Percentiles rank a stretch among this genome's conserved stretches.
Conservation (phyloP, 176 grass and related monocot genomes). For the Otatea glauca region DNA sequence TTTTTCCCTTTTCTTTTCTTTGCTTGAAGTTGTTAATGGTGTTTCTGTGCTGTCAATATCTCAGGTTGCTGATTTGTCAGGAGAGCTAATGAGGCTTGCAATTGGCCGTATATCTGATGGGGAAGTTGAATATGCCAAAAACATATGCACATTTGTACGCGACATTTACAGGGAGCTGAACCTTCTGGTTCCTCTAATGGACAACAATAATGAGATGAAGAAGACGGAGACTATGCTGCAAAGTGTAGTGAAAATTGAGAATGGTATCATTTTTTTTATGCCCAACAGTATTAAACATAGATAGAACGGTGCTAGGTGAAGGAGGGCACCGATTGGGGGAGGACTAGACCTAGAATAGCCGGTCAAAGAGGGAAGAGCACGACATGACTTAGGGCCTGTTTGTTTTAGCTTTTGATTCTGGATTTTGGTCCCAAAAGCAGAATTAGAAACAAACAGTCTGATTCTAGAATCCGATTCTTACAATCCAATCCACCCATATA, state of each 20-base stretch:
- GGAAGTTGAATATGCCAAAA: conserved; percentile 94
- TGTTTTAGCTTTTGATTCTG: no score
- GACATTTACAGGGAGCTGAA: conserved; percentile 92
- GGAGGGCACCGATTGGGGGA: background rate
- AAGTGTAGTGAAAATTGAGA: conserved; percentile 97
- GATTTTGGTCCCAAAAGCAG: no score
- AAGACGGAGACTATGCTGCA: conserved; percentile 99
- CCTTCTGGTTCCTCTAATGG: conserved; percentile 90
- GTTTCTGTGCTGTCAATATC: conserved; percentile 44
- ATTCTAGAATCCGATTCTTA: no score
- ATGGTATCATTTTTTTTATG: conserved; percentile 68
- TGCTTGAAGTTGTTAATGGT: conserved; percentile 24
- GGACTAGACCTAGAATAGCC: background rate
- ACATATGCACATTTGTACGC: conserved; percentile 83
- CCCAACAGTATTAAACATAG: conserved; percentile 37
- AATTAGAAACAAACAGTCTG: no score
- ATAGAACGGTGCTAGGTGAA: background rate
- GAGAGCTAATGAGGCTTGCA: conserved; percentile 95
- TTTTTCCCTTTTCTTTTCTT: background rate
- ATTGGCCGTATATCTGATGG: conserved; percentile 98
- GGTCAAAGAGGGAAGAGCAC: background rate
- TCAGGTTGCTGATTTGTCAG: conserved; percentile 97
- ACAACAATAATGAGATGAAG: conserved; percentile 95
- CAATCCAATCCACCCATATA: no score
- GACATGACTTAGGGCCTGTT: no score